Evolutionary conservation across 495 filamentous ascomycete species (phyloP), one percentile per base, ranked within the genome.

Genomic region (Sporormia fimetaria): DNA sequence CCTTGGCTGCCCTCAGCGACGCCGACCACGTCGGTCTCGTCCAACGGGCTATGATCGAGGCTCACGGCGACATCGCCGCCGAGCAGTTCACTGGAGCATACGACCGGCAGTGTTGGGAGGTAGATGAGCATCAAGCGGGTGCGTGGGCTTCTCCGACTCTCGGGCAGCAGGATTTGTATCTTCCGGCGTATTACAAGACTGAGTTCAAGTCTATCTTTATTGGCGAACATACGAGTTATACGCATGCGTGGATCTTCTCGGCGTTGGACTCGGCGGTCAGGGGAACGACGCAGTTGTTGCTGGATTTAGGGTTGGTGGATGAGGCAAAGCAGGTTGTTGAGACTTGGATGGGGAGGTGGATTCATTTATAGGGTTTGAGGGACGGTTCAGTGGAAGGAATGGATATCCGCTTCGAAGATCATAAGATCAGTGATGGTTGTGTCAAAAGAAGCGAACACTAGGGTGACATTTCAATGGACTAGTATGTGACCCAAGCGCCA

Each of bases 231-330:
- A 82, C 78, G 0, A 73, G 69, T 32, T 81, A 78, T 57, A 81
- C 78, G n/a, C 78, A 81, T 52, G 76, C 76, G 3, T 83, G 78
- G 78, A 80, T 83, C 32, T 74, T 76, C 17, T 71, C 70, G 2
- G 78, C 78, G 4, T 56, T 83, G 20, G 78, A 82, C 54, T 75
- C 71, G 14, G 78, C 74, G 0, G 74, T 81, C 15, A 61, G 78
- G 0, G 78, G 77, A 0, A 72, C 71, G 5, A 70, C 75, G 11
- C 78, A 83, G 52, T 44, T 81, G 37, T 55, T 81, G 43, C 64
- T 82, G 1, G 75, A 81, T 48, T 64, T 81, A 40, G 78, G 78
- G 0, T 52, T 83, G 24, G 75, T 82, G 2, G 77, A 81, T 57
- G 78, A 82, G 59, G 78, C 77, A 7, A 82, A 81, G 61, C 57